Percentiles rank a stretch among this genome's conserved stretches.
Evolutionary conservation across 306 rosid genomes (phyloP).

Genomic region (Hippophae rhamnoides): DNA sequence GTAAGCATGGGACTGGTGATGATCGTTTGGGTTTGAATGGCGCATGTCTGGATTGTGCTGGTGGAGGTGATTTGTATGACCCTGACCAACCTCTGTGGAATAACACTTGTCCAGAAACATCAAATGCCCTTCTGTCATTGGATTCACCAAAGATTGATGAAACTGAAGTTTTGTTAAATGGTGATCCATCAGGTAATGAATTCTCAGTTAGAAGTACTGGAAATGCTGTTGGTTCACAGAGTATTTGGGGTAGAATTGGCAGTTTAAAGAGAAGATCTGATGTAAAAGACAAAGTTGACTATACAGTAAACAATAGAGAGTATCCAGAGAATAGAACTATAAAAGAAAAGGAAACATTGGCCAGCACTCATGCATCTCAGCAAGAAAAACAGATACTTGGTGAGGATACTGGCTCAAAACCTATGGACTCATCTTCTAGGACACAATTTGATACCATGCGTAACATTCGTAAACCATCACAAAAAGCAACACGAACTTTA

Average conservation of each 20-base stretch:
- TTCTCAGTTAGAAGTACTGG: conserved; percentile 37
- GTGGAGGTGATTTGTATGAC: conserved; percentile 87
- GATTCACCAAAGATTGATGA: conserved; percentile 70
- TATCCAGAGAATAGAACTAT: conserved; percentile 47
- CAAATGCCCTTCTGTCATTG: conserved; percentile 48
- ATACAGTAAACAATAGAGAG: conserved; percentile 39
- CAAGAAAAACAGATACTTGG: conserved; percentile 52
- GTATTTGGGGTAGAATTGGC: conserved; percentile 85
- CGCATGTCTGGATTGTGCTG: conserved; percentile 51
- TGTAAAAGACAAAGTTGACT: conserved; percentile 48
- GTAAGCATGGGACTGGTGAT: conserved; percentile 53
- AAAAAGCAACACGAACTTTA: conserved; percentile 81
- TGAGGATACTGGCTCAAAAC: conserved; percentile 46
- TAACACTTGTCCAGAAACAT: conserved; percentile 59
- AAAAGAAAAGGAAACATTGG: conserved; percentile 44
- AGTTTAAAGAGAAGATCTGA: conserved; percentile 56
- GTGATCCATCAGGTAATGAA: conserved; percentile 50
- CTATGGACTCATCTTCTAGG: conserved; percentile 42
- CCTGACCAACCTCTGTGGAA: conserved; percentile 99
- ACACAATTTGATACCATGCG: conserved; percentile 40
- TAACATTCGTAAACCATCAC: conserved; percentile 57
- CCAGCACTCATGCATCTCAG: conserved; percentile 35
- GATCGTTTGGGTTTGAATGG: conserved; percentile 60
- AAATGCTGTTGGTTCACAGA: conserved; percentile 48
- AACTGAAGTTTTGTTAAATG: conserved; percentile 44